A percentile compares a stretch with the other conserved stretches of the same genome.
Evolutionary conservation across 352 stramenopile genomes (phyloP).

Genomic region (Lagenidium sp.): DNA sequence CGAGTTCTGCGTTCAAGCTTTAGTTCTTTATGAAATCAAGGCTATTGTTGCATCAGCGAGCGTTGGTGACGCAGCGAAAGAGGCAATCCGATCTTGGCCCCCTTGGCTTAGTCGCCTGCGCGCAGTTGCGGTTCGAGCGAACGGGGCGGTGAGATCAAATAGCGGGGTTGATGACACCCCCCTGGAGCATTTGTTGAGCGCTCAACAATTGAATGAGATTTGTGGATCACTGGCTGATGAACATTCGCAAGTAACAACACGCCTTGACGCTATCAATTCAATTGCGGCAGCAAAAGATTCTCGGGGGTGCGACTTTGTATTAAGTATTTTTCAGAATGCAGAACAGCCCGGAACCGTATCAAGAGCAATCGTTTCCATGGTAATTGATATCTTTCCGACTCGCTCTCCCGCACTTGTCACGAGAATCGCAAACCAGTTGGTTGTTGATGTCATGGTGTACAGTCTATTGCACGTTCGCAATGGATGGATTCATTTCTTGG

Average conservation of each 20-base stretch:
- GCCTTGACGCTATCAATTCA: slow-evolving; percentile 43
- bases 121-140: slow-evolving; percentile 15
- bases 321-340: slow-evolving; percentile 45
- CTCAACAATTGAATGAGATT: slow-evolving; percentile 37
- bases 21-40: slow-evolving; percentile 46
- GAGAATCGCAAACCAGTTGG: slow-evolving; percentile 45
- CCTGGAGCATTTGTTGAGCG: too few species aligned
- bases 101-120: slow-evolving; percentile 47
- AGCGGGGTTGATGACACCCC: too few species aligned
- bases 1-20: slow-evolving; percentile 39
- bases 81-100: slow-evolving; percentile 68
- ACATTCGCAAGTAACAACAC: slow-evolving; percentile 21
- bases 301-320: slow-evolving; percentile 39
- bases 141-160: too few species aligned
- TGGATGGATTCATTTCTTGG: slow-evolving; percentile 74
- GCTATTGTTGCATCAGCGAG: slow-evolving; percentile 28
- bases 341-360: slow-evolving; percentile 24
- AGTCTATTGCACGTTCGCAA: slow-evolving; percentile 62
- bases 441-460: slow-evolving; percentile 63
- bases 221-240: slow-evolving; percentile 50
- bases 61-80: slow-evolving; percentile 40
- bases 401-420: slow-evolving; percentile 29
- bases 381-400: slow-evolving; percentile 39
- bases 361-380: slow-evolving; percentile 41
- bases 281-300: slow-evolving; percentile 33